Base-by-base conservation (phyloP, 257 asterid genomes). In the Solanum bulbocastanum region DNA sequence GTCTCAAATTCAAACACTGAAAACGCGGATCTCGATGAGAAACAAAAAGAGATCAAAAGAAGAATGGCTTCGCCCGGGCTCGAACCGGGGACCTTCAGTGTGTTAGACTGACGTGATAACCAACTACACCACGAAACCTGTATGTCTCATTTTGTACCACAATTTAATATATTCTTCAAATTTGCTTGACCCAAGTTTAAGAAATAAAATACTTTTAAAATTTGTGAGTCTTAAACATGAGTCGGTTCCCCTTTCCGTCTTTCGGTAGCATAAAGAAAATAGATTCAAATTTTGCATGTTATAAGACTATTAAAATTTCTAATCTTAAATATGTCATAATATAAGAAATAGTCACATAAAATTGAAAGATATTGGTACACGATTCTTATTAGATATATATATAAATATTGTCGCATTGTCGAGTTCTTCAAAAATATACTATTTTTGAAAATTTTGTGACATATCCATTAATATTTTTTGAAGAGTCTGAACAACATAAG, bases 11-110 rank as follows among this genome's bases (percentile, higher is more conserved):
- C 23, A 52, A 52, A 52, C 62, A 52, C 60, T 2, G 8, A 5
- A 49, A 49, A 49, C 0, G 3, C 40, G n/a, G 20, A 69, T 30
- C 12, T 30, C 1, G 13, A 69, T 4, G 0, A 8, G 76, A 30
- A 69, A 69, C n/a, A 42, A 2, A 5, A 8, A 25, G 2, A 42
- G 49, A 3, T 2, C 9, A 3, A 42, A 42, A 40, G 4, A 25
- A 6, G 3, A 23, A 30, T 92, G 98, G 95, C 98, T 82, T 94
- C 93, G 96, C 95, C 95, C 95, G 96, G 95, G 44, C 78, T 93
- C 92, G 94, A 94, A 93, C 95, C 96, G 96, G 98, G 91, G 98
- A 95, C 98, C 97, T 95, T 95, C 97, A 93, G 98, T 93, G 96
- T 93, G 96, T 94, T 94, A 93, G 96, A 94, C 95, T 93, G 96